Evolutionary conservation across 768 basidiomycete genomes (phyloP).

Genomic region (Trametes cingulata): DNA sequence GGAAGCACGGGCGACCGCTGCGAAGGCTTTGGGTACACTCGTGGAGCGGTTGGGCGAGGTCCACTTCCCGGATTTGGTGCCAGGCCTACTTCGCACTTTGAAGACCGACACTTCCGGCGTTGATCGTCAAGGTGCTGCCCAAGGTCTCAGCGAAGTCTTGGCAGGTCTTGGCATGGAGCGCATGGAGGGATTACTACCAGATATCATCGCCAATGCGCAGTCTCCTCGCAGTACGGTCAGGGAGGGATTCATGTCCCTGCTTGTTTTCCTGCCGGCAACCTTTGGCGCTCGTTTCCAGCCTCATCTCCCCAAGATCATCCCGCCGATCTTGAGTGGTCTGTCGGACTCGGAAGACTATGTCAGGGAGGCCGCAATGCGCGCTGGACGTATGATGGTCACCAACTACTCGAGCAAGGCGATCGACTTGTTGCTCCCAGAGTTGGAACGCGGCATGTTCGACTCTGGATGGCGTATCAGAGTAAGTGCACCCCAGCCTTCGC

Average conservation of each 20-base stretch:
- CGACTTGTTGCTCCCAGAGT: conserved; percentile 89
- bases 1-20: conserved; percentile 95
- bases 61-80: conserved; percentile 94
- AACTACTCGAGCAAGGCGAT: conserved; percentile 93
- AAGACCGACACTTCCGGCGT: conserved; percentile 94
- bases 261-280: conserved; percentile 93
- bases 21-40: conserved; percentile 94
- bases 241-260: conserved; percentile 97
- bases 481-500: conserved; percentile 34
- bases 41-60: conserved; percentile 93
- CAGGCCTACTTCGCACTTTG: conserved; percentile 81
- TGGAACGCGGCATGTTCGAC: conserved; percentile 95
- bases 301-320: conserved; percentile 91
- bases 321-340: conserved; percentile 88
- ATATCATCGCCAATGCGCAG: conserved; percentile 89
- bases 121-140: conserved; percentile 96
- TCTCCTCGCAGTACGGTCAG: conserved; percentile 89
- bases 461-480: conserved; percentile 93
- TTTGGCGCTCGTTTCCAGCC: conserved; percentile 97
- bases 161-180: conserved; percentile 98
- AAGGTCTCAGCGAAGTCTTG: conserved; percentile 93
- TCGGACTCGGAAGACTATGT: conserved; percentile 95
- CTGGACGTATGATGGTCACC: conserved; percentile 96
- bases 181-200: conserved; percentile 89
- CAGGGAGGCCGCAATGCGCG: conserved; percentile 95